Percentiles rank a stretch among this genome's conserved stretches.
phyloP scores from a whole-genome alignment of 805 yeast species.

The Cyberlindnera galapagoensis region DNA sequence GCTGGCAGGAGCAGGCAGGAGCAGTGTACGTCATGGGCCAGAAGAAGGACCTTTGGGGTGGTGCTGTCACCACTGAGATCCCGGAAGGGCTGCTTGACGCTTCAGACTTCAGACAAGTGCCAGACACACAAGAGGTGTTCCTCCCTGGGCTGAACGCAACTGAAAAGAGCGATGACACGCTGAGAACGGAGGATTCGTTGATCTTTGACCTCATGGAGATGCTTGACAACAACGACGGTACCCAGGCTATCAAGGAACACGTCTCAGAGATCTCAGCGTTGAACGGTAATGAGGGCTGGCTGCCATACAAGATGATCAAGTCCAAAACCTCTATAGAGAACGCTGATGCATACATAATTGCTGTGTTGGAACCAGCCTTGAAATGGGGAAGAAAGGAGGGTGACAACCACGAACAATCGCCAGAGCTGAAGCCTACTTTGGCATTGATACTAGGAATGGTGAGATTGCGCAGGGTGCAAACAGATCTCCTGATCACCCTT shows the following conservation, averaged over 20 bases:
- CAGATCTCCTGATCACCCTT: slow-evolving; percentile 57
- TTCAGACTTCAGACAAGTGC: slow-evolving; percentile 71
- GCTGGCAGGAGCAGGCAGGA: too few relatives aligned
- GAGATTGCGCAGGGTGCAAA: slow-evolving; percentile 41
- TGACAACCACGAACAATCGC: slow-evolving; percentile 9
- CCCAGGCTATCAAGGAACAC: slow-evolving; percentile 44
- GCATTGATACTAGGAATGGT: slow-evolving; percentile 52
- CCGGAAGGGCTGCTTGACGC: slow-evolving; percentile 71
- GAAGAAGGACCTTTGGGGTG: slow-evolving; percentile 61
- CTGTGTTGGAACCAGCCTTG: slow-evolving; percentile 37
- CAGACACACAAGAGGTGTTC: slow-evolving; percentile 92
- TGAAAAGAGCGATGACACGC: slow-evolving; percentile 24
- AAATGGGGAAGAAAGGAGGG: slow-evolving; percentile 44
- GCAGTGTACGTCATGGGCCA: too few relatives aligned
- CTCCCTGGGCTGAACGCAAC: slow-evolving; percentile 34
- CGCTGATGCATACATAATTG: slow-evolving; percentile 26
- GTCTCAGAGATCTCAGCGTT: slow-evolving; percentile 45
- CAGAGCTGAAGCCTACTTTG: slow-evolving; percentile 27
- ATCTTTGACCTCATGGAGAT: slow-evolving; percentile 61
- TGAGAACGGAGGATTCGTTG: slow-evolving; percentile 44
- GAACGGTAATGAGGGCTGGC: slow-evolving; percentile 32
- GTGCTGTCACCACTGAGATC: slow-evolving; percentile 57
- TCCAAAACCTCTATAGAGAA: slow-evolving; percentile 10
- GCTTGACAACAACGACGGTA: slow-evolving; percentile 33
- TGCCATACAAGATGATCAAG: slow-evolving; percentile 24